Percentiles rank a stretch among this genome's conserved stretches.
phyloP scores from a whole-genome alignment of 768 basidiomycete genomes.

The Auricularia heimuer region DNA sequence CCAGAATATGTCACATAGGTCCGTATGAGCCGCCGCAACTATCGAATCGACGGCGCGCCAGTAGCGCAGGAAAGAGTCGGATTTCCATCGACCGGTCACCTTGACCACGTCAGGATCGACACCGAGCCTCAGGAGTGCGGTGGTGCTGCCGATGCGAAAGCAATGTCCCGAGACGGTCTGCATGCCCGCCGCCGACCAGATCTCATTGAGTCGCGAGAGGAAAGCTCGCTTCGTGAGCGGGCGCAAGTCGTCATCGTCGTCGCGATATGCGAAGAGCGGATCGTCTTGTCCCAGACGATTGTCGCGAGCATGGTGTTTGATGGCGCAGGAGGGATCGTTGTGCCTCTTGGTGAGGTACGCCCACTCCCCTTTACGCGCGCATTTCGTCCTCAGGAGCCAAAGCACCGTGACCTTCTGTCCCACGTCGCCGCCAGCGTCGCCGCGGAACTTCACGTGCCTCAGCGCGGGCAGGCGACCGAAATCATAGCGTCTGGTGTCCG shows the following conservation, averaged over 20 bases:
- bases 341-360: not conserved
- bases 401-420: not conserved
- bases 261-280: slow-evolving; percentile 30
- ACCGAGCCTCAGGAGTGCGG: slow-evolving; percentile 22
- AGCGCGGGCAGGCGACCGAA: not conserved
- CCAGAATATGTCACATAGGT: not conserved
- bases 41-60: slow-evolving; percentile 14
- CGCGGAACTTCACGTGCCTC: not conserved
- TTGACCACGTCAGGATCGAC: slow-evolving; percentile 27
- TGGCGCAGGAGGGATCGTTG: slow-evolving; percentile 15
- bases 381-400: not conserved
- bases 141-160: slow-evolving; percentile 34
- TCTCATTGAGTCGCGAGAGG: slow-evolving; percentile 22
- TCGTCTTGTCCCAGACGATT: slow-evolving; percentile 19
- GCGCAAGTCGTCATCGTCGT: slow-evolving; percentile 21
- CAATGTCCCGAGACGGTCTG: slow-evolving; percentile 31
- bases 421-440: not conserved
- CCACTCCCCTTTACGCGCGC: not conserved
- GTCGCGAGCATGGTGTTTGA: slow-evolving; percentile 20
- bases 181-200: slow-evolving; percentile 17
- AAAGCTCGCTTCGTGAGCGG: slow-evolving; percentile 23
- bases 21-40: not conserved
- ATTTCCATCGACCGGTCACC: slow-evolving; percentile 27
- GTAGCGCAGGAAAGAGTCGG: slow-evolving; percentile 26
- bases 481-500: not conserved